A percentile compares a stretch with the other conserved stretches of the same genome.
Conservation (phyloP, 2,329 filamentous ascomycete genomes). For the Cercospora citrullina region DNA sequence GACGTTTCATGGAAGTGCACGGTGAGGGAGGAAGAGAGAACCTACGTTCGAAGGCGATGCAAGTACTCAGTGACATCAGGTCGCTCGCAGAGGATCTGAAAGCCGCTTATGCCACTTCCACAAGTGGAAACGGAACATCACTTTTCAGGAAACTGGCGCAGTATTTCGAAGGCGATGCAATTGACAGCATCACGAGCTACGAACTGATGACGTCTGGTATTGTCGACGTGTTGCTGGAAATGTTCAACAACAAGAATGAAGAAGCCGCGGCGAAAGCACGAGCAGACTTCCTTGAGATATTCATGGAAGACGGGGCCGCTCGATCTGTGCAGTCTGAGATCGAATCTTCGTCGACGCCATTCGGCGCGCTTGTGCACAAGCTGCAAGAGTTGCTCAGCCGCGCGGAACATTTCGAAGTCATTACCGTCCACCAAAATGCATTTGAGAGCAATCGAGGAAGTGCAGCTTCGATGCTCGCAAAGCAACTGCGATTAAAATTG, state of each 20-base stretch:
- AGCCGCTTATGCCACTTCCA: slow-evolving; percentile 58
- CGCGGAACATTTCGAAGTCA: slow-evolving; percentile 95
- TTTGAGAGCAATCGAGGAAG: slow-evolving; percentile 88
- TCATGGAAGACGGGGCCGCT: slow-evolving; percentile 72
- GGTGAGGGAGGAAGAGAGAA: slow-evolving; percentile 72
- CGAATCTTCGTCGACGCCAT: slow-evolving; percentile 75
- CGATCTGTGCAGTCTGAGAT: slow-evolving; percentile 65
- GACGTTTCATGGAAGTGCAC: slow-evolving; percentile 79
- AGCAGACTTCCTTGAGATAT: slow-evolving; percentile 83
- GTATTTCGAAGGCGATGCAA: slow-evolving; percentile 83
- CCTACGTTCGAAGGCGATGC: slow-evolving; percentile 75
- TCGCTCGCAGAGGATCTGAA: slow-evolving; percentile 71
- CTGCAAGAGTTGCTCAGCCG: slow-evolving; percentile 93
- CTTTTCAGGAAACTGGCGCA: slow-evolving; percentile 75
- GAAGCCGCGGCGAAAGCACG: slow-evolving; percentile 61
- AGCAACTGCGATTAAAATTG: slow-evolving; percentile 86
- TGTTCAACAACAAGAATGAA: slow-evolving; percentile 73
- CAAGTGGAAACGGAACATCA: slow-evolving; percentile 1
- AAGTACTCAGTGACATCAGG: slow-evolving; percentile 73
- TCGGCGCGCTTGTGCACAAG: slow-evolving; percentile 89
- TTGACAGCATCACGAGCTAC: slow-evolving; percentile 93
- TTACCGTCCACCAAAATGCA: slow-evolving; percentile 90
- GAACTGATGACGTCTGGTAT: slow-evolving; percentile 89
- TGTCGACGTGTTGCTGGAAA: slow-evolving; percentile 76
- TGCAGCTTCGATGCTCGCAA: slow-evolving; percentile 92